Percentiles rank a stretch among this genome's conserved stretches.
phyloP scores from a whole-genome alignment of 1,284 basidiomycete genomes.

The Stygiomarasmius scandens region DNA sequence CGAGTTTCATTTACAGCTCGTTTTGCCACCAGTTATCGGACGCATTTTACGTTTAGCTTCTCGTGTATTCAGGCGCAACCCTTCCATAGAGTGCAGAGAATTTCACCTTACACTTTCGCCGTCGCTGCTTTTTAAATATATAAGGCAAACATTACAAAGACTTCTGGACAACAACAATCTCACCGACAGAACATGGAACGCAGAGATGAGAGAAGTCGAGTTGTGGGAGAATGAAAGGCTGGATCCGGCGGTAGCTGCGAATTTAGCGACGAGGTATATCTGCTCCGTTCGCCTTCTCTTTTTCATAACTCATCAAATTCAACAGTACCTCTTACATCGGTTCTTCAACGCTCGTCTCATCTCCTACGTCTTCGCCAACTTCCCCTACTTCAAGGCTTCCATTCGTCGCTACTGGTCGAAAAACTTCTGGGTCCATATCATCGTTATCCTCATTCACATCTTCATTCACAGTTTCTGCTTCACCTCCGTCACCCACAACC shows the following conservation, averaged over 20 bases:
- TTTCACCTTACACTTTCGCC: slow-evolving; percentile 4
- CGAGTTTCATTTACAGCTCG: neutral
- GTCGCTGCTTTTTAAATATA: slow-evolving; percentile 19
- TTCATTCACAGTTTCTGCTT: no score
- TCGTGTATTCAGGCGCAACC: no score
- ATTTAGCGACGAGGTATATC: neutral
- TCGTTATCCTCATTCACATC: no score
- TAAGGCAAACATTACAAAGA: slow-evolving; percentile 32
- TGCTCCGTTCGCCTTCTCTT: no score
- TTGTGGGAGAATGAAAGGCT: slow-evolving; percentile 80
- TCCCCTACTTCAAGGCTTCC: no score
- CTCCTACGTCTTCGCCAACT: no score
- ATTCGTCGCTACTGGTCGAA: no score
- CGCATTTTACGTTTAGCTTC: neutral
- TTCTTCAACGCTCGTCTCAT: neutral
- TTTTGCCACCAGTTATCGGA: neutral
- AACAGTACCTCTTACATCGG: neutral
- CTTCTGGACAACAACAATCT: slow-evolving; percentile 66
- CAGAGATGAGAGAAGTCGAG: slow-evolving; percentile 67
- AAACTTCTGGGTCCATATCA: no score
- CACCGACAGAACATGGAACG: slow-evolving; percentile 61
- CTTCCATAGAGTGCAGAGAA: no score
- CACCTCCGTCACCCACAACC: no score
- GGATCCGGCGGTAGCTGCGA: slow-evolving; percentile 23
- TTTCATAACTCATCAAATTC: no score